Evolutionary conservation across 441 rosid species (phyloP), one percentile per base, ranked within the genome.

Genomic region (Pelargonium myrrhifolium): DNA sequence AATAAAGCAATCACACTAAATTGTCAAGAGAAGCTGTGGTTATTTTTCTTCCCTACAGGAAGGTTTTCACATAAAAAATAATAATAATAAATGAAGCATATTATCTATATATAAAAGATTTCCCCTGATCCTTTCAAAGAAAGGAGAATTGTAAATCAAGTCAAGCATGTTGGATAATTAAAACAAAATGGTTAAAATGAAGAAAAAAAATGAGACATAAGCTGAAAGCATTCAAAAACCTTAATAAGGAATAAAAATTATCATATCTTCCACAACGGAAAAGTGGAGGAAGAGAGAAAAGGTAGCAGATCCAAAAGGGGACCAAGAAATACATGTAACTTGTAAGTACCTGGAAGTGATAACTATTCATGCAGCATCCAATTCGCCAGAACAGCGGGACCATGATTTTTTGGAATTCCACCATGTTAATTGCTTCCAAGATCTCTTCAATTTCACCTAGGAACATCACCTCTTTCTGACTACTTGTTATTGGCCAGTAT

Each of bases 391-490:
- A 88, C 65, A 88, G 68, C 7, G 88, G 88, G 40, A 79, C 72
- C 89, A 86, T 81, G 73, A 86, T 73, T 74, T 78, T 82, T 61
- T 84, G 91, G 75, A 86, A 86, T 80, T 88, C 95, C 0, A 60
- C 81, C 83, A 78, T 70, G 73, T 74, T 75, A 9, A 77, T 85
- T 84, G 81, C 84, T 77, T 88, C 92, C 80, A 86, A 71, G 75
- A 88, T 79, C 79, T 88, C 92, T 80, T 88, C 95, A 70, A 86
- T 43, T 77, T 88, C 95, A 9, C 95, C 85, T 67, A 88, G 80
- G 72, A 86, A 88, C 95, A 86, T 88, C 80, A 88, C 77, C 79
- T 88, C 91, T 80, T 88, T 88, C 80, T 86, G 95, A 79, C 95
- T 88, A 72, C 82, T 85, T 14, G 89, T 86, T 58, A 88, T 80